A percentile compares a stretch with the other conserved stretches of the same genome.
These are phyloP conservation scores for Aschersonia sp. DNA, from an alignment of 2,329 filamentous ascomycete genomes.

Conservation along the genomic window DNA sequence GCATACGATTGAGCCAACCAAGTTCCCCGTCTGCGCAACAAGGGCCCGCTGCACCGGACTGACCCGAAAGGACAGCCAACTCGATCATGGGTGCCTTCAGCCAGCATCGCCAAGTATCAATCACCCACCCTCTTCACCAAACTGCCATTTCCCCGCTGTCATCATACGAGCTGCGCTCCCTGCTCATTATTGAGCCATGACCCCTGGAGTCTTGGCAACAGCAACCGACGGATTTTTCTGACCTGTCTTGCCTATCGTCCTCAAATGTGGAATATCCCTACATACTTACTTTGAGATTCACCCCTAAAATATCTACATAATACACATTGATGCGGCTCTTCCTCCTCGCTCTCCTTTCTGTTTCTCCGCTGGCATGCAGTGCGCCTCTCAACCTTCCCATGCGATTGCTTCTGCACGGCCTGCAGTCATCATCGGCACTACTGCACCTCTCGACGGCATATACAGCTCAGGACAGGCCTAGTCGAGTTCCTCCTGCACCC, in stretches of 20 bases:
- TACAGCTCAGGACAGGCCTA: not conserved
- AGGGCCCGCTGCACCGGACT: not conserved
- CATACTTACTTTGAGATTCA: not conserved
- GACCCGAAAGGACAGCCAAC: not conserved
- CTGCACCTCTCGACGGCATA: not conserved
- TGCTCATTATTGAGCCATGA: not conserved
- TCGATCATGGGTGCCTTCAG: not conserved
- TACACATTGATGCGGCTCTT: not conserved
- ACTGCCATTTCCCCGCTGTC: not conserved
- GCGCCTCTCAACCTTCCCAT: not conserved
- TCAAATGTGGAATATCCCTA: not conserved
- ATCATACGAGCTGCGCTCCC: not conserved
- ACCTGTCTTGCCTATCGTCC: not conserved
- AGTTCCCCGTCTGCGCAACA: not conserved
- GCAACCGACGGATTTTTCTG: not conserved
- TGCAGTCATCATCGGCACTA: not conserved
- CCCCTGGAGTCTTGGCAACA: not conserved
- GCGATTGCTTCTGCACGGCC: not conserved
- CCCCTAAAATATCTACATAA: not conserved
- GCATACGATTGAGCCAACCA: conserved; percentile 2
- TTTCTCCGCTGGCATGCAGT: not conserved
- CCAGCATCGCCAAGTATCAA: not conserved
- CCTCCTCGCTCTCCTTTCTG: not conserved
- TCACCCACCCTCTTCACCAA: not conserved
- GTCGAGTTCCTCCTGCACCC: conserved; percentile 2